phyloP scores from a whole-genome alignment of 1,284 basidiomycete genomes.

The Meripilus lineatus region DNA sequence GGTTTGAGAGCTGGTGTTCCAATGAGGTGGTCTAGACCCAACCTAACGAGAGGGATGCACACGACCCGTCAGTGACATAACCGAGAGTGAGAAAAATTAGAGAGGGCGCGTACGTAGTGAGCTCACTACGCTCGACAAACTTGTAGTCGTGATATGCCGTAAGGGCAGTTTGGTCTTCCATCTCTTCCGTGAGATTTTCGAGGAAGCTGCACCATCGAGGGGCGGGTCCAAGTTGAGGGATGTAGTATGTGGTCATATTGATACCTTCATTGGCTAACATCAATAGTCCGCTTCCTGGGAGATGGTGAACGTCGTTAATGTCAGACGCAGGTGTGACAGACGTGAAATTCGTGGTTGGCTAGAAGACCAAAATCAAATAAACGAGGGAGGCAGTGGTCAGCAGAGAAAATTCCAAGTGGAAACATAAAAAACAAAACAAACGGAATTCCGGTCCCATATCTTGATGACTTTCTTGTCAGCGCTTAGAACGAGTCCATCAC shows the following conservation, averaged over 20 bases:
- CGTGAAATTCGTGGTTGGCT: constrained; percentile 87
- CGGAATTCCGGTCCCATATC: constrained; percentile 86
- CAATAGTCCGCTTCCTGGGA: constrained; percentile 81
- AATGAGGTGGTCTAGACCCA: constrained; percentile 91
- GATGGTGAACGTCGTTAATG: constrained; percentile 85
- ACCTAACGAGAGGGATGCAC: constrained; percentile 39
- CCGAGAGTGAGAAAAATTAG: neutral
- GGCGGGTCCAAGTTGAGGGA: constrained; percentile 94
- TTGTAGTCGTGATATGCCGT: constrained; percentile 95
- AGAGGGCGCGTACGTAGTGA: constrained; percentile 64
- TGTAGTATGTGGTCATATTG: constrained; percentile 88
- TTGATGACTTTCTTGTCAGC: constrained; percentile 95
- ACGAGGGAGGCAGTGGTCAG: constrained; percentile 2
- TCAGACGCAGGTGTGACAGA: constrained; percentile 90
- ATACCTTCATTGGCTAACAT: constrained; percentile 92
- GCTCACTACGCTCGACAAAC: constrained; percentile 88
- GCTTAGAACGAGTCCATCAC: constrained; percentile 83
- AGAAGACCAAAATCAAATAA: constrained; percentile 12
- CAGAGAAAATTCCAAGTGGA: neutral
- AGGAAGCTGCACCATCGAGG: constrained; percentile 97
- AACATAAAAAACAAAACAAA: constrained; percentile 35
- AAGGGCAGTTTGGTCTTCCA: constrained; percentile 83
- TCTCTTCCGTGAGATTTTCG: constrained; percentile 96
- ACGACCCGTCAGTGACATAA: constrained; percentile 11
- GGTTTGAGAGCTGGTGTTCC: constrained; percentile 95